Base-by-base conservation (phyloP, 805 yeast genomes). In the Clavispora santaluciae region DNA sequence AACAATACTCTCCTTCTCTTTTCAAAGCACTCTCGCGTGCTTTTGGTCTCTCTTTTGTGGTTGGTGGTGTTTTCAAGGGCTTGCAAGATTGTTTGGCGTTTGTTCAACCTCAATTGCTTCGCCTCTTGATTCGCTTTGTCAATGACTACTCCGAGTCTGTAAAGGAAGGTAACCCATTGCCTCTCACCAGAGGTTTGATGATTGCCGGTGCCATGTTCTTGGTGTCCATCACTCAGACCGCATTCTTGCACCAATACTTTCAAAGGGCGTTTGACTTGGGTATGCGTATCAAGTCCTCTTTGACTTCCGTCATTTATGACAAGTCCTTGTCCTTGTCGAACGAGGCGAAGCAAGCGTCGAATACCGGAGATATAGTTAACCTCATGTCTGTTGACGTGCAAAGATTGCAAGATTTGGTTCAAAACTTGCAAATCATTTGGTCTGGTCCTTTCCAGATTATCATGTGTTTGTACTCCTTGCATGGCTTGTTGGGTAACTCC, bases 301-400 rank as follows among this genome's bases (percentile, higher is more conserved):
- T 86, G 50, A 82, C 81, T 3, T 73, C 89, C 1, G 66, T 78
- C 13, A 74, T 86, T 38, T 86, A 86, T 58, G 70, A 79, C 50
- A 86, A 86, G 56, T 70, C 93, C 0, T 59, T 86, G 48, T 76
- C 72, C 11, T 65, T 86, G 44, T 83, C 91, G 1, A 81, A 78
- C 50, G 93, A 86, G 55, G 77, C 87, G 9, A 79, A 79, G 44
- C 79, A 78, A 56, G 64, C 76, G 53, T 78, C 87, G 30, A 77
- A 86, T 23, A 86, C 95, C 4, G 98, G 98, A 56, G 96, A 89
- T 59, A 86, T 91, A 50, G 97, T 90, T 43, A 90, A 90, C 57
- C 71, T 90, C 54, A 88, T 90, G 96, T 82, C 95, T 39, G 95
- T 90, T 34, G 98, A 90, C 65, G 81, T 89, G 3, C 95, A 86